Base-by-base conservation (phyloP, 768 basidiomycete species). In the Hortiboletus flavorubellus region DNA sequence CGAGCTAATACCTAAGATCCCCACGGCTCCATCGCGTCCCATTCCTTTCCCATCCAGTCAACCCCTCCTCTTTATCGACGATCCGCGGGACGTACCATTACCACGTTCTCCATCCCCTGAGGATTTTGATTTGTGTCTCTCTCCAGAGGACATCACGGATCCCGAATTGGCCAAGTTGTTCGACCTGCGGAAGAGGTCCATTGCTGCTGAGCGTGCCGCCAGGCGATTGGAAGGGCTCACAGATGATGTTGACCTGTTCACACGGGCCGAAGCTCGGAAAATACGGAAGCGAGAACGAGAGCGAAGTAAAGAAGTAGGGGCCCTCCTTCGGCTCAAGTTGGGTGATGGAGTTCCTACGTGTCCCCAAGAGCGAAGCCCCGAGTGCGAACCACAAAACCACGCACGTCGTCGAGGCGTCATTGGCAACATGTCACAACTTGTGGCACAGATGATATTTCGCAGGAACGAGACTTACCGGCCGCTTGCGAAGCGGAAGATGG, bases 311-410 rank as follows among this genome's bases (percentile, higher is more conserved):
- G 85, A 87, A 72, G 69, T 86, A 11, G 76, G 78, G 9, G 73
- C 80, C 34, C 71, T 86, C 56, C 68, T 87, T 58, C 74, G 81
- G 61, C 64, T 86, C 57, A 86, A 86, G 69, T 62, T 83, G 58
- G 72, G n/a, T n/a, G n/a, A 71, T 44, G 60, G 60, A 45, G 54
- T 71, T 16, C 42, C 55, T 8, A 55, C 54, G 15, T 59, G 53
- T 53, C 61, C 64, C 5, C 65, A 66, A 51, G 65, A 66, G 51
- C 59, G 50, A 46, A 66, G 60, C 26, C 63, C 65, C 44, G 70
- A 67, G 38, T 49, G 44, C n/a, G 60, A 67, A 9, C 12, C 51
- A 3, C 64, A 64, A 53, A 61, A 54, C 10, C 26, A 49, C 30
- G 34, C 50, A 21, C 66, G 66, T 46, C 64, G 57, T 23, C 68